Base-by-base conservation (phyloP, 164 flowering plant species). In the Magnolia changhungtana region DNA sequence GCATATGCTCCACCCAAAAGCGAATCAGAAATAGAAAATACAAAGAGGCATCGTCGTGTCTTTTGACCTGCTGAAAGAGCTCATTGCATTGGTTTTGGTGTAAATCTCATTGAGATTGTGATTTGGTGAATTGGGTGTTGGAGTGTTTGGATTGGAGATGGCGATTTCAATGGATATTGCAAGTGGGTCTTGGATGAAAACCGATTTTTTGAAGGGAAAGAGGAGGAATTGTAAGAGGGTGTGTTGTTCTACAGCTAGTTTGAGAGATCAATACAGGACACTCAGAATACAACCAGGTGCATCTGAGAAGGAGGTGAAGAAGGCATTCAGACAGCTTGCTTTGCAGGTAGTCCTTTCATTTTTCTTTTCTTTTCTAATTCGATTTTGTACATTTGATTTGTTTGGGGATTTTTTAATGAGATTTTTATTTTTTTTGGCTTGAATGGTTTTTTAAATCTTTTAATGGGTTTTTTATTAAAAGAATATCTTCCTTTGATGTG, bases 251-350 rank as follows among this genome's bases (percentile, higher is more conserved):
- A 16, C 76, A 3, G 77, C 79, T 0, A 52, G 75, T 29, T 65
- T 80, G 23, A 74, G 49, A 11, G 98, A 93, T 82, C 89, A 90
- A 3, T 93, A 93, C 79, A 80, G 81, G 66, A 92, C 91, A 16
- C 83, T 92, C 5, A 74, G 81, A 81, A 83, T 94, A 69, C 80
- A 82, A 21, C 98, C 87, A 45, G 94, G 91, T 70, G 96, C 99
- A 29, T 89, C 94, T 58, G 96, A 91, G 81, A 86, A 89, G 73
- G 99, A 96, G 81, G 95, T 92, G 81, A 89, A 80, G 84, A 89
- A 87, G 72, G 98, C 98, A 21, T 96, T 94, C 77, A 77, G 99
- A 65, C 78, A 83, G 74, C 96, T 94, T 20, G 99, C 98, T 74
- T 77, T 90, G 72, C 82, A 89, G 96, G 98, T 90, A 71, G 11